Evolutionary conservation across 192 early-diverging fungal species (phyloP), one percentile per base, ranked within the genome.

Genomic region (Chytriomyces sp.): DNA sequence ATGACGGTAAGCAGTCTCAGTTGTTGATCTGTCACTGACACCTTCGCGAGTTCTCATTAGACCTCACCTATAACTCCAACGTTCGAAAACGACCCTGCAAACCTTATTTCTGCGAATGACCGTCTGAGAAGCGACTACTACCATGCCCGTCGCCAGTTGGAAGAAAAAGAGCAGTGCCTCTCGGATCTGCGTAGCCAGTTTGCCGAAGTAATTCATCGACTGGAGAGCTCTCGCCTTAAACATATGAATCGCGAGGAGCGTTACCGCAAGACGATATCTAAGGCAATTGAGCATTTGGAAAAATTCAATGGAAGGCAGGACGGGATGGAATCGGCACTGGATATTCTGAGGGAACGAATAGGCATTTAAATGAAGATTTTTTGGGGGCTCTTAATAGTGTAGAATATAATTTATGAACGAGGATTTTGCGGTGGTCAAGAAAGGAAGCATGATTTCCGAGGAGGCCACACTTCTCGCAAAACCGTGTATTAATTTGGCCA

Each of bases 281-380:
- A 59, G 25, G 70, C 70, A 17, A 62, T 72, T 14, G 70, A 39
- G 39, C 57, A 72, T 30, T 33, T 72, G 14, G 70, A 72, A 39
- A n/a, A 41, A 25, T 65, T 65, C 38, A 65, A 65, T 65, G 37
- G 14, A n/a, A 7, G 31, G 4, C 63, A 65, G 17, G 63, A 32
- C 7, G 63, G 63, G 10, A 65, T 65, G 63, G 63, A 65, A 32
- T 10, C 30, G 37, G 63, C 63, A 14, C 38, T 65, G 26, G 63
- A 65, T 25, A 65, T 65, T 25, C 40, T 65, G 63, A 61, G 25
- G 33, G 59, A 61, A 36, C 44, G 44, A 49, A 22, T 49, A 49
- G 3, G 44, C 44, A 49, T n/a, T n/a, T 22, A 3, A 22, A 49
- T 49, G 22, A 49, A 49, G 14, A 49, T 49, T 49, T n/a, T 19